phyloP scores from a whole-genome alignment of 352 stramenopile species.

The Globisporangium cystogenes region DNA sequence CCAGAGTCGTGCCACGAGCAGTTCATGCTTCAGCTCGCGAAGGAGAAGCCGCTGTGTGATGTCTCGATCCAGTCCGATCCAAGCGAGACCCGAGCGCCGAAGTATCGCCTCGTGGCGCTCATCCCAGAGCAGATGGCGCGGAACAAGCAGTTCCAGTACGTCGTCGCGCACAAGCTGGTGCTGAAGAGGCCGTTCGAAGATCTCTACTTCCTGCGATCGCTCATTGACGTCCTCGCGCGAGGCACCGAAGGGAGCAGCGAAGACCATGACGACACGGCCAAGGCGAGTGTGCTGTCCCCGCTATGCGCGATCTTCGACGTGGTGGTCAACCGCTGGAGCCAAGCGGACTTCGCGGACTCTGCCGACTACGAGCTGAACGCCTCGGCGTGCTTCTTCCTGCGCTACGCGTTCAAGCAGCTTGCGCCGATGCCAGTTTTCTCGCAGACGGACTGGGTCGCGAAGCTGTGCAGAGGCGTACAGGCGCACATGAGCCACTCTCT shows the following conservation, averaged over 20 bases:
- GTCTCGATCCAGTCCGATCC: neutral
- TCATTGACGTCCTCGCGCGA: slow-evolving; percentile 33
- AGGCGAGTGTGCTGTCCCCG: slow-evolving; percentile 9
- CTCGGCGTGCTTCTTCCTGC: slow-evolving; percentile 63
- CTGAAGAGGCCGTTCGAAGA: slow-evolving; percentile 41
- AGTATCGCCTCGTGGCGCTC: slow-evolving; percentile 46
- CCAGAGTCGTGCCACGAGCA: slow-evolving; percentile 44
- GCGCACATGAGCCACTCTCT: slow-evolving; percentile 65
- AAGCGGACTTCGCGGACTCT: slow-evolving; percentile 37
- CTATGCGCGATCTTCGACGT: slow-evolving; percentile 50
- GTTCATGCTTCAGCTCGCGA: slow-evolving; percentile 40
- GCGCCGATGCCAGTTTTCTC: slow-evolving; percentile 16
- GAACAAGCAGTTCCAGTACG: slow-evolving; percentile 64
- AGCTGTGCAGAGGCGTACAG: slow-evolving; percentile 70
- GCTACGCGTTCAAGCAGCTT: slow-evolving; percentile 41
- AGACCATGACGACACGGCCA: neutral
- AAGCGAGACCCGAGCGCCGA: slow-evolving; percentile 13
- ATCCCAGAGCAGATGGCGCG: slow-evolving; percentile 24
- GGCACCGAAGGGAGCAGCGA: neutral
- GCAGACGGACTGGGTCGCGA: slow-evolving; percentile 49
- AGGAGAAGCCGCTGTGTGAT: neutral
- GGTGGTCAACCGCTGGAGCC: slow-evolving; percentile 51
- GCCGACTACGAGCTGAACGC: slow-evolving; percentile 50
- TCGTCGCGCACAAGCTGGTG: slow-evolving; percentile 57
- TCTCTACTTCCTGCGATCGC: slow-evolving; percentile 38